Evolutionary conservation across 495 filamentous ascomycete genomes (phyloP), one percentile per base, ranked within the genome.

Genomic region (Trichoderma erinaceum): DNA sequence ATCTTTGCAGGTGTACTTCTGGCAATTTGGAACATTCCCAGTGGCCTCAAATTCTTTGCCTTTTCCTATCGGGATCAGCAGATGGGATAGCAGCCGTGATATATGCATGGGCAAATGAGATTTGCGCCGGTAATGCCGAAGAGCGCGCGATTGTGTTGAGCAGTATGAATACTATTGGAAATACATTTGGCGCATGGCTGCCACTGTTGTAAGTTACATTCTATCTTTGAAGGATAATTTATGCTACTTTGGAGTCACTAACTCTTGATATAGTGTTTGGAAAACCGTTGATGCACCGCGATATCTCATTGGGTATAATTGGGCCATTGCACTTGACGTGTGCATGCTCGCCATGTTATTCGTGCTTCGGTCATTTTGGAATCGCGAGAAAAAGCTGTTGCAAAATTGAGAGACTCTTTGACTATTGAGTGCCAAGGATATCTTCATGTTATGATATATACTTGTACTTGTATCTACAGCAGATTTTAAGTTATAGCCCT

Each of bases 31-130:
- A 12, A 84, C 85, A 73, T 84, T 80, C 80, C 81, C 81, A 10
- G 82, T 80, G 3, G 71, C 83, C 10, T 85, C 84, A 58, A 67
- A 15, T 32, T 58, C 18, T 67, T 58, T 1, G 84, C 86, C 65
- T 58, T 58, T 27, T 81, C 72, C 74, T 83, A 43, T 77, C 82
- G 1, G 84, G 84, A 15, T 72, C 77, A 11, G 81, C 85, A 1
- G 86, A 86, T 68, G 83, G 82, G n/a, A 85, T 83, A 67, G 84
- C 86, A 68, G 83, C 84, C 18, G 82, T 82, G 0, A 85, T 87
- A 71, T 87, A 86, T 64, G 84, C 85, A 0, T 87, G 85, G 85
- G 84, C 84, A n/a, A 88, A 87, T 65, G 85, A 88, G 71, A 77
- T 80, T 13, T 76, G 85, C 74, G 74, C 82, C 4, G 80, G 75